Conservation (phyloP, 2,329 filamentous ascomycete species). For the Cladosporium phlei region DNA sequence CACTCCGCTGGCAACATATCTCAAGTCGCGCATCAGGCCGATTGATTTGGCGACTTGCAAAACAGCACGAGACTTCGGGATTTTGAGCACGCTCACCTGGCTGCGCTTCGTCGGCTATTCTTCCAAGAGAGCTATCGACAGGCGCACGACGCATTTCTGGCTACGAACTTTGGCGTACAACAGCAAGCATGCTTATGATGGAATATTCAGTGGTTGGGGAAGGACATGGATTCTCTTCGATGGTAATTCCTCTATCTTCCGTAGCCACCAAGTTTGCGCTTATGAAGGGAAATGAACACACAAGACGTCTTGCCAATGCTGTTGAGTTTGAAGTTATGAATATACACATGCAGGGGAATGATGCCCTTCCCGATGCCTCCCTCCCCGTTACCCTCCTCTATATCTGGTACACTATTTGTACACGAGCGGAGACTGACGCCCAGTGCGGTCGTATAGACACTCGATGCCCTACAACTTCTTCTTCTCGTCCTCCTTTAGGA, state of each 20-base stretch:
- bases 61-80: conserved; percentile 4
- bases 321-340: not conserved
- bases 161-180: conserved; percentile 11
- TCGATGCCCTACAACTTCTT: conserved; percentile 4
- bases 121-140: not conserved
- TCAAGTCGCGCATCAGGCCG: conserved; percentile 10
- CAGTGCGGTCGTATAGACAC: not conserved
- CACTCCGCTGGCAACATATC: conserved; percentile 11
- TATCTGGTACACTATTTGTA: conserved; percentile 6
- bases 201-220: conserved; percentile 11
- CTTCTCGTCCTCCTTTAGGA: conserved; percentile 25
- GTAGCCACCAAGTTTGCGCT: conserved; percentile 9
- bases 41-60: conserved; percentile 11
- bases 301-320: not conserved
- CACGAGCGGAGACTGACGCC: not conserved
- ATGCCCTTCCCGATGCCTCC: not conserved
- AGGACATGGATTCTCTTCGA: conserved; percentile 10
- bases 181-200: conserved; percentile 13
- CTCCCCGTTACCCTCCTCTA: too few relatives aligned
- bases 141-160: conserved; percentile 11
- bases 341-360: conserved; percentile 3
- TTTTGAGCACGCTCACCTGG: conserved; percentile 3
- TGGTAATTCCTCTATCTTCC: conserved; percentile 9
- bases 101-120: conserved; percentile 7
- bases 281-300: conserved; percentile 10